Base-by-base conservation (phyloP, 148 eudicot species). In the Rhododendron ferrugineum region DNA sequence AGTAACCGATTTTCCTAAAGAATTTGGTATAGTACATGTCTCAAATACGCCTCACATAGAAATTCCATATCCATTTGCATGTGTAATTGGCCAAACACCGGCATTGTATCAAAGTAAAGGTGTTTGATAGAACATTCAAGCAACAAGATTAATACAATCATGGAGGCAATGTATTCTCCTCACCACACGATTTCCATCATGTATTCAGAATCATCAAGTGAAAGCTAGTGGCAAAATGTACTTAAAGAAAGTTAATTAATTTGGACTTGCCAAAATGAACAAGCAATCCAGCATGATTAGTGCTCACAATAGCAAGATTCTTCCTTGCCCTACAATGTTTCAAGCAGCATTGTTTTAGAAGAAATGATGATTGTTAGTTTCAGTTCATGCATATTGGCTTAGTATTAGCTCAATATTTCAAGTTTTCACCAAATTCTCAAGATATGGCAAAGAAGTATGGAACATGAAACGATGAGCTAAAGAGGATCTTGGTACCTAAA, bases 401-500 rank as follows among this genome's bases (percentile, higher is more conserved):
- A 58, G 15, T 36, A 52, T 58, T 56, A 60, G 26, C 47, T 23
- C 8, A n/a, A 10, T 58, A 42, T 23, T 40, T 82, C 68, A 64
- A 58, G 52, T 37, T 60, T 37, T 11, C 16, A 58, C 14, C 72
- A 81, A 34, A 30, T 54, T 37, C 46, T 62, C 10, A 30, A 26
- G 42, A 36, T 62, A 62, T 36, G 75, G 74, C 74, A 11, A 22
- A n/a, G 32, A 60, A 37, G 23, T 70, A 46, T 66, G 40, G 49
- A 66, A 42, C 30, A 68, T 22, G 44, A 68, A 82, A 82, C 78
- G 83, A 44, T 84, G 83, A 77, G 32, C 26, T 13, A 16, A 79
- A 13, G 70, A 62, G 37, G 5, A n/a, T 52, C 44, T 34, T 15
- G 86, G 42, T 89, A 91, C 95, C 95, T 93, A 76, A 93, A 93